Conservation (phyloP, 1,139 yeast species). For the Ashbya aceris region DNA sequence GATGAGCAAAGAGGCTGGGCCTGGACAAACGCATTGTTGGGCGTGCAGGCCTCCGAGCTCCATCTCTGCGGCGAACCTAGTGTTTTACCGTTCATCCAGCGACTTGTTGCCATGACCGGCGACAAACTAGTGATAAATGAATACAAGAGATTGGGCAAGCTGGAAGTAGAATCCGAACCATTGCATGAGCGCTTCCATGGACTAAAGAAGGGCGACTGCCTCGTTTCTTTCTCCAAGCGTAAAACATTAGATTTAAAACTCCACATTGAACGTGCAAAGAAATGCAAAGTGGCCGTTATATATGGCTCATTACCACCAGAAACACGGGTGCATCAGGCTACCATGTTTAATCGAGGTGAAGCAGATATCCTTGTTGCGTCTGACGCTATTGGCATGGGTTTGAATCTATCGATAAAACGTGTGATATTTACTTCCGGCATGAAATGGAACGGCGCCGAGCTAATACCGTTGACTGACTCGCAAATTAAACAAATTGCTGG, state of each 20-base stretch:
- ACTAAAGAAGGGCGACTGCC: slow-evolving; percentile 70
- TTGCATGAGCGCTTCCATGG: slow-evolving; percentile 30
- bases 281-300: slow-evolving; percentile 72
- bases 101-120: slow-evolving; percentile 60
- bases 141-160: slow-evolving; percentile 67
- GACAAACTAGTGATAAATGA: slow-evolving; percentile 61
- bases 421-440: slow-evolving; percentile 59
- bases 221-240: slow-evolving; percentile 76
- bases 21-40: slow-evolving; percentile 88
- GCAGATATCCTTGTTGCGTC: slow-evolving; percentile 83
- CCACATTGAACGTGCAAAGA: slow-evolving; percentile 51
- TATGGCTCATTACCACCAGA: slow-evolving; percentile 97
- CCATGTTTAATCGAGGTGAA: slow-evolving; percentile 61
- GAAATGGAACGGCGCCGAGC: slow-evolving; percentile 62
- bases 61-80: slow-evolving; percentile 93
- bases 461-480: slow-evolving; percentile 45
- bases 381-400: slow-evolving; percentile 97
- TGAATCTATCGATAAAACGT: slow-evolving; percentile 73
- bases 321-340: slow-evolving; percentile 78
- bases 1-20: slow-evolving; percentile 81
- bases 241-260: slow-evolving; percentile 58
- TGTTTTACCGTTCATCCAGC: slow-evolving; percentile 55
- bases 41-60: slow-evolving; percentile 75
- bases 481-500: slow-evolving; percentile 91
- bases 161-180: slow-evolving; percentile 44